A percentile compares a stretch with the other conserved stretches of the same genome.
Evolutionary conservation across 805 yeast species (phyloP).

Genomic region (Lachancea kluyveri): DNA sequence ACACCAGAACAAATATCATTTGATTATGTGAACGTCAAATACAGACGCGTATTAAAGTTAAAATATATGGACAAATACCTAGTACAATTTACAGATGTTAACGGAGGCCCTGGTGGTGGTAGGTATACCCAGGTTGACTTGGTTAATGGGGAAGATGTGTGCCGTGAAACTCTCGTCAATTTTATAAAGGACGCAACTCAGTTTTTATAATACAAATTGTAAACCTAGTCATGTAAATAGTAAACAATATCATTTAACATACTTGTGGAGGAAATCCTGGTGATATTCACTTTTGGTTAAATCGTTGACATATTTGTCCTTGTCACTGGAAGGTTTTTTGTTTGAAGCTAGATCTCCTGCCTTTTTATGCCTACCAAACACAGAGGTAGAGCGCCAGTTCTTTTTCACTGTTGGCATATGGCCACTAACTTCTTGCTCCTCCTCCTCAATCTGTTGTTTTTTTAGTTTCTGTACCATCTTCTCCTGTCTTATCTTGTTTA

Average conservation of each 20-base stretch:
- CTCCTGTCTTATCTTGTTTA: constrained; percentile 35
- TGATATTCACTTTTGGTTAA: constrained; percentile 36
- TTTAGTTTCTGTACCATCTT: constrained; percentile 23
- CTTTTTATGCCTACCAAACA: constrained; percentile 21
- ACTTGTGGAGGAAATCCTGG: constrained; percentile 36
- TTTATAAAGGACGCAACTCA: constrained; percentile 15
- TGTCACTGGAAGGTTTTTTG: neutral
- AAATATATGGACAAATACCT: constrained; percentile 24
- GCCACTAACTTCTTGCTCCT: constrained; percentile 32
- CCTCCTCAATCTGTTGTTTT: constrained; percentile 22
- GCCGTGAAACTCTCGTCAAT: constrained; percentile 11
- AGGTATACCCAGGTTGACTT: constrained; percentile 26
- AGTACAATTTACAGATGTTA: constrained; percentile 27
- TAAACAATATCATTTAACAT: constrained; percentile 24
- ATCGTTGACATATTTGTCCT: constrained; percentile 29
- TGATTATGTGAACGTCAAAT: constrained; percentile 17
- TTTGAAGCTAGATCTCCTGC: constrained; percentile 13
- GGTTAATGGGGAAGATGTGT: constrained; percentile 15
- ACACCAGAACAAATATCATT: constrained; percentile 12
- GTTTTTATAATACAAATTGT: constrained; percentile 5
- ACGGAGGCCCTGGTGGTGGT: constrained; percentile 25
- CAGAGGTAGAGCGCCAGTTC: constrained; percentile 21
- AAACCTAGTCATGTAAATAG: constrained; percentile 4
- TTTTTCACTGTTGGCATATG: constrained; percentile 1
- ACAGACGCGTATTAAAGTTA: constrained; percentile 22